Percentiles rank a stretch among this genome's conserved stretches.
These are phyloP conservation scores for Tirmania nivea DNA, from an alignment of 495 filamentous ascomycete genomes.

Conservation along the genomic window DNA sequence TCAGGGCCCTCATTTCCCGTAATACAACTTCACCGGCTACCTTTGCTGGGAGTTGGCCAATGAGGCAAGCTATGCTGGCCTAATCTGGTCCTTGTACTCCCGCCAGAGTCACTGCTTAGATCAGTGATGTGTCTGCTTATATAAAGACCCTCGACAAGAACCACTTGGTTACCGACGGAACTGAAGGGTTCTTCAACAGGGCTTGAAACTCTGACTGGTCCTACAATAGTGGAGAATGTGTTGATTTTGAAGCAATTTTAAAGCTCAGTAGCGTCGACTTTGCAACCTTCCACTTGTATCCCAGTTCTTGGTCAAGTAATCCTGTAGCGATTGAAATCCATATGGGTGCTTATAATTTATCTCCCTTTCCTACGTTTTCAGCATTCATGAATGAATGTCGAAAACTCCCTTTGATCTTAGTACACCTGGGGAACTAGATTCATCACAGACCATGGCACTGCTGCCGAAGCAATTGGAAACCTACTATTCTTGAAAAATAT, in stretches of 20 bases:
- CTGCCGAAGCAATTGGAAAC: constrained; percentile 35
- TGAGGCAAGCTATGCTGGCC: constrained; percentile 42
- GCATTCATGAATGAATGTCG: background rate
- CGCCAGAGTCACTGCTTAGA: constrained; percentile 40
- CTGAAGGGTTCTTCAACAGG: constrained; percentile 29
- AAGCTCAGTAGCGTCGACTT: constrained; percentile 33
- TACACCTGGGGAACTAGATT: constrained; percentile 29
- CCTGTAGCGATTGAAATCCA: too few relatives aligned
- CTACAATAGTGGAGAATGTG: constrained; percentile 33
- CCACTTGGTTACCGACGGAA: constrained; percentile 49
- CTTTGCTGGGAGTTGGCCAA: constrained; percentile 56
- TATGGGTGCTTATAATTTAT: background rate
- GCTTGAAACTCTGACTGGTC: constrained; percentile 27
- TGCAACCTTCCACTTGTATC: constrained; percentile 43
- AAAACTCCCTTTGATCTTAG: constrained; percentile 22
- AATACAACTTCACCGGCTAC: constrained; percentile 36
- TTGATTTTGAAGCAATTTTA: constrained; percentile 37
- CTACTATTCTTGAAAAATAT: constrained; percentile 44
- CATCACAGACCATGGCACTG: constrained; percentile 35
- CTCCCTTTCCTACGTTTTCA: background rate
- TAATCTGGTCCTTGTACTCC: constrained; percentile 28
- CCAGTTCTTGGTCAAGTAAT: constrained; percentile 22
- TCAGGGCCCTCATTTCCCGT: constrained; percentile 37
- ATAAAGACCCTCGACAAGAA: constrained; percentile 40
- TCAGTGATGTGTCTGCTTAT: constrained; percentile 33